Evolutionary conservation across 345 rosid genomes (phyloP), one percentile per base, ranked within the genome.

Genomic region (Dipteronia sinensis): DNA sequence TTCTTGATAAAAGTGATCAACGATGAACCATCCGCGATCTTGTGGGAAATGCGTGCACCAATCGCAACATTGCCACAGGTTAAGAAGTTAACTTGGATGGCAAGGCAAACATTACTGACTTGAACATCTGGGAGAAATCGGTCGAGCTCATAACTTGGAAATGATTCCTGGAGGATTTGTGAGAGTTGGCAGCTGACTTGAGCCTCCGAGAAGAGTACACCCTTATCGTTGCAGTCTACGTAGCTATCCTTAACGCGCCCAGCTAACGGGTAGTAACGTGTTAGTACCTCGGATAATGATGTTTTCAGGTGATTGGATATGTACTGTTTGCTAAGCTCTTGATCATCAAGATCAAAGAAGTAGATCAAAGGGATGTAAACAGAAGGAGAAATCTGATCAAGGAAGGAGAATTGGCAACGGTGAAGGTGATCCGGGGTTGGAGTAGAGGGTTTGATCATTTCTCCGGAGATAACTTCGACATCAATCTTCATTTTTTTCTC

Each of bases 311-410:
- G 71, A 72, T 76, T 46, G 20, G 19, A 27, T 67, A 73, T 73
- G 62, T 82, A 67, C 1, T 34, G 17, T 65, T 34, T 71, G 66
- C 73, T 53, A 22, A 19, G 6, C 22, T 38, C n/a, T 47, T 63
- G 67, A n/a, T 75, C 80, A 40, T 29, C 31, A 29, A 51, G 47
- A 3, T 81, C 76, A 75, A 64, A 87, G 77, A 87, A 83, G 61
- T 84, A 59, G 79, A 80, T 22, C 23, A 84, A n/a, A 23, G 87
- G 89, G 77, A 73, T 85, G 75, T 75, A 77, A 16, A 83, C 79
- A 0, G 87, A 81, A 7, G 86, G 83, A 3, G 80, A 69, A 16
- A 83, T 46, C 63, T 87, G 88, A 69, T 85, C 87, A 62, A 84
- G 84, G 58, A 79, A 81, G 63, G 88, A 85, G 62, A 83, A 85